Base-by-base conservation (phyloP, 2,329 filamentous ascomycete species). In the Fusarium sp. region DNA sequence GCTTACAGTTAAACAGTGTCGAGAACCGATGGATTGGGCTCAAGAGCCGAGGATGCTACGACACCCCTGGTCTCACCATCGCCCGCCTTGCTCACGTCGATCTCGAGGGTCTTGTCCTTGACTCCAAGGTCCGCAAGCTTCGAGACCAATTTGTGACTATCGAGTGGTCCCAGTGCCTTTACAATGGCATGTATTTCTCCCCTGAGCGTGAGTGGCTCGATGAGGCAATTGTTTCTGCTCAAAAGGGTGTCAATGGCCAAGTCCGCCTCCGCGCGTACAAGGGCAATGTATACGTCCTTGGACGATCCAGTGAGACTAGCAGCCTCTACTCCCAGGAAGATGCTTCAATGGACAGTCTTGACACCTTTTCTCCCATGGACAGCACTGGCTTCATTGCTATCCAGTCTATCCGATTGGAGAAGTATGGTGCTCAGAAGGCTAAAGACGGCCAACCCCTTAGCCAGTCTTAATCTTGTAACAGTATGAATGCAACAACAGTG, bases 291-390 rank as follows among this genome's bases (percentile, higher is more conserved):
- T 85, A 86, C 74, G 82, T 87, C 28, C 78, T 88, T 17, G 84
- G 84, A 69, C 85, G 87, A 58, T 84, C 80, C 69, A 84, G 82
- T 69, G 79, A 84, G 65, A 80, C 83, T 47, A 82, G 80, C 77
- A 89, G 88, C 79, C 83, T 90, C 8, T 90, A 90, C 82, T 83
- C 80, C 15, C 84, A 85, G 79, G 81, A 85, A 60, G 83, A 89
- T 67, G 83, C 84, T 4, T 84, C 81, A 57, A 90, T 89, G 71
- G 87, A 80, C 75, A 85, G 85, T 79, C 86, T 91, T 80, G 89
- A 74, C 83, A 86, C 86, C 77, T 91, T 93, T 85, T 88, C 87
- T 73, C 89, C 85, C 73, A 93, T 94, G 91, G 93, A 94, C 80
- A 90, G 90, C 76, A 88, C 79, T 26, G 87, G 87, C 33, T 91